phyloP scores from a whole-genome alignment of 2,329 filamentous ascomycete species.

The Kalmusia sp. region DNA sequence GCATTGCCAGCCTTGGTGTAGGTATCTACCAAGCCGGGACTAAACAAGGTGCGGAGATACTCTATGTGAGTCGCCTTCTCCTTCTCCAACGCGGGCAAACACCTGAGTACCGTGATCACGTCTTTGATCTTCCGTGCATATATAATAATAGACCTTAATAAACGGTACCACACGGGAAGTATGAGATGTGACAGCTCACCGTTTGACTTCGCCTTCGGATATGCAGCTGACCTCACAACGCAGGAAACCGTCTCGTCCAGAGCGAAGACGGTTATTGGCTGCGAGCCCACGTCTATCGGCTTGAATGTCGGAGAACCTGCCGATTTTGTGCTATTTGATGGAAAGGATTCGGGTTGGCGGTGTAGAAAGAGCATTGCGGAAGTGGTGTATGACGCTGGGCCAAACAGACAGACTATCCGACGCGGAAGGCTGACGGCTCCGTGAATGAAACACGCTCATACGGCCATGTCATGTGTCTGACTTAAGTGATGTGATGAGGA shows the following conservation, averaged over 20 bases:
- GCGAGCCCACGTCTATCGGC: constrained; percentile 33
- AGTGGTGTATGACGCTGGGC: constrained; percentile 54
- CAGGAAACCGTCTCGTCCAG: constrained; percentile 58
- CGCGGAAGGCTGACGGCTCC: constrained; percentile 28
- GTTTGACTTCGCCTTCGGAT: constrained; percentile 1
- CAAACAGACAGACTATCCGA: constrained; percentile 37
- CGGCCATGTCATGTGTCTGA: background rate
- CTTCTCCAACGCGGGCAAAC: background rate
- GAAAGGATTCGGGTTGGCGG: constrained; percentile 47
- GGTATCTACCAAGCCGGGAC: constrained; percentile 74
- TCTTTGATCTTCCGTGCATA: no score
- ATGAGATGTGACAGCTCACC: background rate
- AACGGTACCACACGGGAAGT: no score
- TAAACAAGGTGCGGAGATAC: constrained; percentile 61
- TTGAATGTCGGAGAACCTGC: constrained; percentile 47
- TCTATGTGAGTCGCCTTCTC: constrained; percentile 58
- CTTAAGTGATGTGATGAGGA: background rate
- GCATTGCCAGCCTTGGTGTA: constrained; percentile 67
- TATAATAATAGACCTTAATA: no score
- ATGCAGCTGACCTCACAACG: constrained; percentile 25
- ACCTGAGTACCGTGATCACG: background rate
- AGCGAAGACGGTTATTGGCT: constrained; percentile 52
- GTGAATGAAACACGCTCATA: background rate
- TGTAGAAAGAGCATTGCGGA: constrained; percentile 51
- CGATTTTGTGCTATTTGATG: constrained; percentile 53